These are phyloP conservation scores for Sporothrix phasma DNA, from an alignment of 2,329 filamentous ascomycete genomes.

Conservation along the genomic window DNA sequence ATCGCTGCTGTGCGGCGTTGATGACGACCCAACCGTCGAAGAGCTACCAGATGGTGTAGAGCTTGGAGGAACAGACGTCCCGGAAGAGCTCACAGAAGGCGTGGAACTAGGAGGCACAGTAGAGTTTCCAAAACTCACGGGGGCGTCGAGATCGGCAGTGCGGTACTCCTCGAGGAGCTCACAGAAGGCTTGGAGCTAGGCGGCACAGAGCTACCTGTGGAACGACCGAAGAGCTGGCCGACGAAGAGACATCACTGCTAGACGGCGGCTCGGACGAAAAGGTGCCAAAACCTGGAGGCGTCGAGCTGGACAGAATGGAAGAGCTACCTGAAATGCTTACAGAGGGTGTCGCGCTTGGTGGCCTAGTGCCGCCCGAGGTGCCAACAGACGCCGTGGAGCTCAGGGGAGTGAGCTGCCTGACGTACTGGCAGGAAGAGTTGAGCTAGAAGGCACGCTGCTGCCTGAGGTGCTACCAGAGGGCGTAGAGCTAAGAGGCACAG, in stretches of 20 bases:
- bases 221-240: background rate
- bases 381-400: background rate
- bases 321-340: background rate
- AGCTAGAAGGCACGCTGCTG: background rate
- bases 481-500: background rate
- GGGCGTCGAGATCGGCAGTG: too few relatives aligned
- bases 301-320: background rate
- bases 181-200: background rate
- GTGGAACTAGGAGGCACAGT: background rate
- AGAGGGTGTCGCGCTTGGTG: background rate
- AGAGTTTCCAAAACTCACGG: too few relatives aligned
- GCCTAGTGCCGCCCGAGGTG: background rate
- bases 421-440: background rate
- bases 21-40: too few relatives aligned
- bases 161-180: background rate
- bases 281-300: background rate
- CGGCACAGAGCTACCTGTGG: background rate
- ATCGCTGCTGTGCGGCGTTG: too few relatives aligned
- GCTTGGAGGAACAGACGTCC: background rate
- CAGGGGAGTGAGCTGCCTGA: background rate
- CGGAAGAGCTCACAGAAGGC: too few relatives aligned
- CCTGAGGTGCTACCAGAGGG: background rate
- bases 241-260: too few relatives aligned
- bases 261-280: background rate
- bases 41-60: background rate